These are phyloP conservation scores for Claviceps capensis DNA, from an alignment of 2,329 filamentous ascomycete genomes.

Conservation along the genomic window DNA sequence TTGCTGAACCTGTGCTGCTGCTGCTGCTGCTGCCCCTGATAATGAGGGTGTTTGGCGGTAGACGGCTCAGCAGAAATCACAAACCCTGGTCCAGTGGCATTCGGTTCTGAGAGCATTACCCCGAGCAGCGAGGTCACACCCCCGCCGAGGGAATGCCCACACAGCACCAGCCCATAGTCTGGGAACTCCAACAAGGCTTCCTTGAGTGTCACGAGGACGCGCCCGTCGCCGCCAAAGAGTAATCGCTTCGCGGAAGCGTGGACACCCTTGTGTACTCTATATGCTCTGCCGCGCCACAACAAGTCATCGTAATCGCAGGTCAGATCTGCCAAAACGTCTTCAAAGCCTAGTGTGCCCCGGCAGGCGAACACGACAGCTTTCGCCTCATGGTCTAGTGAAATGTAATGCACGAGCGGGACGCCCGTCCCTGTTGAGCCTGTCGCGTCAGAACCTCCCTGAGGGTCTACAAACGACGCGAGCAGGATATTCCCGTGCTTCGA, in stretches of 20 bases:
- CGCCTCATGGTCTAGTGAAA: slow-evolving; percentile 57
- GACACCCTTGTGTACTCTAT: slow-evolving; percentile 63
- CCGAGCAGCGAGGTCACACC: slow-evolving; percentile 57
- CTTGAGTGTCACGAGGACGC: slow-evolving; percentile 51
- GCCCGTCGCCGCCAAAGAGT: slow-evolving; percentile 52
- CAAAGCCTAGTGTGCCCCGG: slow-evolving; percentile 58
- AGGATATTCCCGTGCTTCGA: slow-evolving; percentile 45
- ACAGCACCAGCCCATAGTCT: slow-evolving; percentile 57
- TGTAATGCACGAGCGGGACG: slow-evolving; percentile 59
- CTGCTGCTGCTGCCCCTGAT: neutral
- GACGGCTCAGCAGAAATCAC: slow-evolving; percentile 41
- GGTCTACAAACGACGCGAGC: slow-evolving; percentile 57
- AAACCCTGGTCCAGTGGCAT: slow-evolving; percentile 41
- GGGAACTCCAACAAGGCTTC: slow-evolving; percentile 52
- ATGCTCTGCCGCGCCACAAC: slow-evolving; percentile 46
- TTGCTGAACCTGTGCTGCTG: slow-evolving; percentile 13
- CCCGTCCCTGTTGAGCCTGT: slow-evolving; percentile 51
- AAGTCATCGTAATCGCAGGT: slow-evolving; percentile 60
- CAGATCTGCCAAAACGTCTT: slow-evolving; percentile 61
- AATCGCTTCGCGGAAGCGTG: slow-evolving; percentile 57
- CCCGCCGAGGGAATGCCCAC: slow-evolving; percentile 55
- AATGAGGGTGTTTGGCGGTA: slow-evolving; percentile 10
- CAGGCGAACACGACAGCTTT: slow-evolving; percentile 61
- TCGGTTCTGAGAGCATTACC: slow-evolving; percentile 55
- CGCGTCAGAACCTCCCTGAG: slow-evolving; percentile 51